Conservation (phyloP, 768 basidiomycete species). For the Holtermannia corniformis region DNA sequence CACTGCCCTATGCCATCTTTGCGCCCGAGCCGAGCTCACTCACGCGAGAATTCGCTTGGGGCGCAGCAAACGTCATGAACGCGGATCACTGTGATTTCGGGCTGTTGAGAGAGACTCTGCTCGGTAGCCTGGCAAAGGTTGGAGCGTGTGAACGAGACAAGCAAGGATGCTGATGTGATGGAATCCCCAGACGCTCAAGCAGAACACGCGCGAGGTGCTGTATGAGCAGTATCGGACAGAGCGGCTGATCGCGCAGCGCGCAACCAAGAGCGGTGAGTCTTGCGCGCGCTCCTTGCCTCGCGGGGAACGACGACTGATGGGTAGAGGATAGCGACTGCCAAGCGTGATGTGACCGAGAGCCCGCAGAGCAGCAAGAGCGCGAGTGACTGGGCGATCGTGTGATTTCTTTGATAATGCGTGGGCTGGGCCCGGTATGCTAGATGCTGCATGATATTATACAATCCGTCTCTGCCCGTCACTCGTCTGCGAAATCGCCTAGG, state of each 20-base stretch:
- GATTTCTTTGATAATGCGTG: neutral
- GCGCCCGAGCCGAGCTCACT: slow-evolving; percentile 54
- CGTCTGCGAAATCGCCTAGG: slow-evolving; percentile 24
- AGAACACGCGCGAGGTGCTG: slow-evolving; percentile 72
- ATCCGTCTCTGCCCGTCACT: slow-evolving; percentile 5
- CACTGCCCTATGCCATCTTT: slow-evolving; percentile 13
- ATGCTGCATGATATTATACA: neutral
- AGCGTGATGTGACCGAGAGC: neutral
- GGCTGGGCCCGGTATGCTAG: neutral
- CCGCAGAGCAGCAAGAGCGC: neutral
- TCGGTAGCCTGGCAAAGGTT: slow-evolving; percentile 80
- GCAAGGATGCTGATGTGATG: neutral
- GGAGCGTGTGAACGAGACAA: slow-evolving; percentile 19
- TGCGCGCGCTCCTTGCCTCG: too few relatives aligned
- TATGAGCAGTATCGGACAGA: slow-evolving; percentile 35
- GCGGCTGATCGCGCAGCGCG: slow-evolving; percentile 13
- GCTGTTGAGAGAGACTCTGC: slow-evolving; percentile 67
- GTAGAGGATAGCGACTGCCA: neutral
- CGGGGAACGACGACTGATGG: neutral
- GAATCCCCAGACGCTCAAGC: slow-evolving; percentile 58
- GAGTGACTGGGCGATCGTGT: neutral
- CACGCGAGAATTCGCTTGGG: slow-evolving; percentile 74
- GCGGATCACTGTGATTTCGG: slow-evolving; percentile 82
- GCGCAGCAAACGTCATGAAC: slow-evolving; percentile 73
- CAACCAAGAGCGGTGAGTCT: neutral